Base-by-base conservation (phyloP, 495 filamentous ascomycete species). In the Hypomontagnella monticulosa region DNA sequence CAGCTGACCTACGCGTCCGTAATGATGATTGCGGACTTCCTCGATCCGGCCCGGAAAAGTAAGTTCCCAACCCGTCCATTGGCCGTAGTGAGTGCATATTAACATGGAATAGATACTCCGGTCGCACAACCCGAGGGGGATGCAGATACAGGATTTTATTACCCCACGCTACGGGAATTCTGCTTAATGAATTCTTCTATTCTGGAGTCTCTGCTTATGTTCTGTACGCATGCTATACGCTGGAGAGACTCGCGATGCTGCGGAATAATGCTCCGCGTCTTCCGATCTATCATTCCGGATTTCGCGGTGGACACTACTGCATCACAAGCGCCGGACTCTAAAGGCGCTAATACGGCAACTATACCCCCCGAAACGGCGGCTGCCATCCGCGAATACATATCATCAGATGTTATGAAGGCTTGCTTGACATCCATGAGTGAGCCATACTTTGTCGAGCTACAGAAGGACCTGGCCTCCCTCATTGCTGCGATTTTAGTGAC, bases 391-490 rank as follows among this genome's bases (percentile, higher is more conserved):
- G 93, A 97, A 71, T 99, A 95, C 67, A 93, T 98, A 67, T 90
- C 83, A 57, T 89, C 85, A 23, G 91, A 96, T 61, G 91, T 94
- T 3, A 82, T 96, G 18, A 90, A 89, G 78, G 87, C 90, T 0
- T 91, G 88, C 61, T 91, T 96, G 75, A 89, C 92, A 16, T 94
- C 91, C 11, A 84, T 99, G 30, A 89, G 98, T 75, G 95, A 98
- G 55, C 86, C 92, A 0, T 97, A 98, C 72, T 98, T 98, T 67
- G 93, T 97, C 38, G 95, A 99, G 57, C 86, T 93, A 70, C 95
- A 99, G 70, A 96, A 93, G 74, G 95, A 98, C 34, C 84, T 98
- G 8, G 95, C 92, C 11, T 83, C 88, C 33, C 83, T 97, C 4
- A 97, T 99, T 66, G 93, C 93, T 1, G 84, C 87, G 4, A 95